Evolutionary conservation across 148 eudicot species (phyloP).

Genomic region (Heliamphora exappendiculata): DNA sequence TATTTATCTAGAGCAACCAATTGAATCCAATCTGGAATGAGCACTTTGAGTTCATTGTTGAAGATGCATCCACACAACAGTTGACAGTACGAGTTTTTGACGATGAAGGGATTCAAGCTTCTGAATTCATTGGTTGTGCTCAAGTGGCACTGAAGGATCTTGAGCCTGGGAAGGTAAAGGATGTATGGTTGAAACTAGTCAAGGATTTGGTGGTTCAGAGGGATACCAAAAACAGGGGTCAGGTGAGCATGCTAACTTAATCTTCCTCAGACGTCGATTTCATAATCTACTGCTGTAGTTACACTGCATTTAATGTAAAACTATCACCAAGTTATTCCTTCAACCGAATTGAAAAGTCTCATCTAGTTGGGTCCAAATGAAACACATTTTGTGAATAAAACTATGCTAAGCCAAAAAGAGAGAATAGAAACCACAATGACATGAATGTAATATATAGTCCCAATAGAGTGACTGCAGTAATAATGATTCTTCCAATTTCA

Average conservation of each 20-base stretch:
- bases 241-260: constrained; percentile 33
- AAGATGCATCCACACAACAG: constrained; percentile 67
- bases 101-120: constrained; percentile 82
- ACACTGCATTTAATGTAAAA: not conserved
- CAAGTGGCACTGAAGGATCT: constrained; percentile 46
- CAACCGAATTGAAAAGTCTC: not conserved
- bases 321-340: not conserved
- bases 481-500: not conserved
- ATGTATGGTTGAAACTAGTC: constrained; percentile 66
- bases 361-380: not conserved
- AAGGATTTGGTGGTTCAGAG: constrained; percentile 70
- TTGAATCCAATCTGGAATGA: constrained; percentile 89
- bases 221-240: constrained; percentile 70
- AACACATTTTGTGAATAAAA: not conserved
- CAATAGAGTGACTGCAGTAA: not conserved
- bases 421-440: not conserved
- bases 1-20: constrained; percentile 46
- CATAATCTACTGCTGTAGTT: not conserved
- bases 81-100: constrained; percentile 73
- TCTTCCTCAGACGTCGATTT: not conserved
- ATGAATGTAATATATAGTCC: not conserved
- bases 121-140: constrained; percentile 77
- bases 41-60: constrained; percentile 83
- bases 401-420: not conserved
- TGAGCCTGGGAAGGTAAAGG: constrained; percentile 76